These are phyloP conservation scores for Willaertia magna DNA, from an alignment of 208 protist species.

Conservation along the genomic window DNA sequence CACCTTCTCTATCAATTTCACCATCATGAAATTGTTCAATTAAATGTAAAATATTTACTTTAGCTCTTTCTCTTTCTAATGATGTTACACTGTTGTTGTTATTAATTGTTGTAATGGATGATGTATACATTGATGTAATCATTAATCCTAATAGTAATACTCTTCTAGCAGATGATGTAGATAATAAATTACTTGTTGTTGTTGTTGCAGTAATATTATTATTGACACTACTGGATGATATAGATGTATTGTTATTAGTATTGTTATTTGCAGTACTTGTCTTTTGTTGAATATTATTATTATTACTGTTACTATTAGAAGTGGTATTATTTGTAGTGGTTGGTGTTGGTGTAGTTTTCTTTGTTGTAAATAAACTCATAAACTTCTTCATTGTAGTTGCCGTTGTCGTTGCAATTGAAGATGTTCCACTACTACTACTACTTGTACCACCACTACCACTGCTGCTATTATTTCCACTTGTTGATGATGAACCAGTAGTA, in stretches of 20 bases:
- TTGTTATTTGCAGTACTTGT: not conserved
- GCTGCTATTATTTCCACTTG: no score
- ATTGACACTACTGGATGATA: not conserved
- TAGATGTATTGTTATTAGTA: not conserved
- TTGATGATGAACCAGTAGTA: no score
- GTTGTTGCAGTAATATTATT: not conserved
- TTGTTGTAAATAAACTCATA: not conserved
- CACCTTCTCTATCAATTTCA: not conserved
- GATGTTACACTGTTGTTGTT: no score
- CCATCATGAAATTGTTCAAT: not conserved
- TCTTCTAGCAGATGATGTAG: not conserved
- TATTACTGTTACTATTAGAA: not conserved
- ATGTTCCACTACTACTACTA: not conserved
- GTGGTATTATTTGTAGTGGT: not conserved
- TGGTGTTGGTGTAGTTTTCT: not conserved
- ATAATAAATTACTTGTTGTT: not conserved
- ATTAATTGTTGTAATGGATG: not conserved
- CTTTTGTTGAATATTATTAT: not conserved
- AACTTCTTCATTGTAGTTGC: not conserved
- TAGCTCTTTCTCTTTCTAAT: not conserved
- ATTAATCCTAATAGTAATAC: not conserved
- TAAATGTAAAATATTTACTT: constrained; percentile 8
- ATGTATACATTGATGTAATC: not conserved
- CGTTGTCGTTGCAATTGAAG: not conserved
- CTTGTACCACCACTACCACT: no score